A percentile compares a stretch with the other conserved stretches of the same genome.
phyloP scores from a whole-genome alignment of 306 rosid genomes.

The Elaeagnus macrophylla region DNA sequence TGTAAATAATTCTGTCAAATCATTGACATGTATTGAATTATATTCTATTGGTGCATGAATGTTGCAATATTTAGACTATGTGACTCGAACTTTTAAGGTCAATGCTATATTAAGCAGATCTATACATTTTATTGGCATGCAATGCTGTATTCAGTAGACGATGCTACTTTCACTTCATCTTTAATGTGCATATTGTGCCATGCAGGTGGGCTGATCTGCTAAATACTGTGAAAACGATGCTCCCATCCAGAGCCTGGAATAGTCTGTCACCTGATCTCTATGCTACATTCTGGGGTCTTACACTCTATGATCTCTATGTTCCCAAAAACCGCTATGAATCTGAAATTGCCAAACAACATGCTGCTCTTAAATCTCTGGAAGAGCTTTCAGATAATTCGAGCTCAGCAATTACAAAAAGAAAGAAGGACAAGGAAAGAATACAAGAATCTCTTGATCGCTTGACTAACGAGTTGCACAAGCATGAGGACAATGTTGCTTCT shows the following conservation, averaged over 20 bases:
- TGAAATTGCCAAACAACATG: conserved; percentile 82
- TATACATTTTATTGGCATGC: too few relatives aligned
- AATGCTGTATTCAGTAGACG: not conserved
- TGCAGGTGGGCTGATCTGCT: conserved; percentile 88
- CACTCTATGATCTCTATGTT: conserved; percentile 86
- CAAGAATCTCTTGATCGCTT: conserved; percentile 92
- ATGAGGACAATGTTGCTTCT: conserved; percentile 84
- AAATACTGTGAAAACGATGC: conserved; percentile 67
- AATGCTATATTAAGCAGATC: too few relatives aligned
- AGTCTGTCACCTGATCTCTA: conserved; percentile 97
- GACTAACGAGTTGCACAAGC: conserved; percentile 64
- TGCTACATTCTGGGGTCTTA: conserved; percentile 97
- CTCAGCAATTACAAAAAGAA: conserved; percentile 87
- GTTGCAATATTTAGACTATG: too few relatives aligned
- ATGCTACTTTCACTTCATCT: not conserved
- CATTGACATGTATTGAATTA: too few relatives aligned
- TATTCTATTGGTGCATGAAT: too few relatives aligned
- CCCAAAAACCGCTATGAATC: conserved; percentile 84
- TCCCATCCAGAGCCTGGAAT: conserved; percentile 95
- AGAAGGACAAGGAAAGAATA: conserved; percentile 97
- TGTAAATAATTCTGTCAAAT: too few relatives aligned
- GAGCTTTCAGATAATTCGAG: conserved; percentile 95
- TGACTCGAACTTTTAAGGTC: too few relatives aligned
- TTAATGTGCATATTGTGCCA: conserved; percentile 7
- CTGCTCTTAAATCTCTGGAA: conserved; percentile 81